phyloP scores from a whole-genome alignment of 805 yeast species.

The Geotrichum ghanense region DNA sequence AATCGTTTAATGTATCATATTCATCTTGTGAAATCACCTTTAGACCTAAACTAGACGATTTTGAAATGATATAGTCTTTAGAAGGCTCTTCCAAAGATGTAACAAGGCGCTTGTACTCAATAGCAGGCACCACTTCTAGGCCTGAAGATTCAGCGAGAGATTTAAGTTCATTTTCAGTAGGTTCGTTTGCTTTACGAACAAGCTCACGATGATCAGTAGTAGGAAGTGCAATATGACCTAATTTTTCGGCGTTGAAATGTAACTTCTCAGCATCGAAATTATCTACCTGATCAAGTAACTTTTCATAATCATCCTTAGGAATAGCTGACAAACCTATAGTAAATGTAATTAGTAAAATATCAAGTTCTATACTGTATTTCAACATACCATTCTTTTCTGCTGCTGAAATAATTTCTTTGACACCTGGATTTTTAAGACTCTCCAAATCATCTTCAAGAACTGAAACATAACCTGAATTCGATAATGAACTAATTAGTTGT shows the following conservation, averaged over 20 bases:
- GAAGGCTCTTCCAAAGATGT: slow-evolving; percentile 13
- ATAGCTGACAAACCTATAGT: slow-evolving; percentile 19
- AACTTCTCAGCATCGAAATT: background rate
- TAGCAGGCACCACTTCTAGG: background rate
- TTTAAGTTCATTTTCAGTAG: slow-evolving; percentile 1
- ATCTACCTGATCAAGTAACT: background rate
- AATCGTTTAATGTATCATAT: slow-evolving; percentile 5
- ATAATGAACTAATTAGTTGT: background rate
- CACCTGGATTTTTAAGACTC: too few relatives aligned
- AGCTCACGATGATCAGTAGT: slow-evolving; percentile 14
- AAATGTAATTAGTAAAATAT: too few relatives aligned
- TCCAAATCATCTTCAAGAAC: slow-evolving; percentile 23
- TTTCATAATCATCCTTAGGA: slow-evolving; percentile 10
- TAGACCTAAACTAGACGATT: background rate
- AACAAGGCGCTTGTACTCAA: background rate
- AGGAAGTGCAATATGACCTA: slow-evolving; percentile 25
- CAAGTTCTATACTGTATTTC: too few relatives aligned
- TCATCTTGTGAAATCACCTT: slow-evolving; percentile 10
- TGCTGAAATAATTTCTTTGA: too few relatives aligned
- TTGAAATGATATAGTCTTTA: slow-evolving; percentile 9
- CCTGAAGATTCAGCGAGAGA: background rate
- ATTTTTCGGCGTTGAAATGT: slow-evolving; percentile 11
- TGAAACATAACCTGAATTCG: slow-evolving; percentile 21
- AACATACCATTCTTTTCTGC: too few relatives aligned
- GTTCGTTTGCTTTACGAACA: slow-evolving; percentile 9